Evolutionary conservation across 2,329 filamentous ascomycete genomes (phyloP), one percentile per base, ranked within the genome.

Genomic region (Emmonsiellopsis sp.): DNA sequence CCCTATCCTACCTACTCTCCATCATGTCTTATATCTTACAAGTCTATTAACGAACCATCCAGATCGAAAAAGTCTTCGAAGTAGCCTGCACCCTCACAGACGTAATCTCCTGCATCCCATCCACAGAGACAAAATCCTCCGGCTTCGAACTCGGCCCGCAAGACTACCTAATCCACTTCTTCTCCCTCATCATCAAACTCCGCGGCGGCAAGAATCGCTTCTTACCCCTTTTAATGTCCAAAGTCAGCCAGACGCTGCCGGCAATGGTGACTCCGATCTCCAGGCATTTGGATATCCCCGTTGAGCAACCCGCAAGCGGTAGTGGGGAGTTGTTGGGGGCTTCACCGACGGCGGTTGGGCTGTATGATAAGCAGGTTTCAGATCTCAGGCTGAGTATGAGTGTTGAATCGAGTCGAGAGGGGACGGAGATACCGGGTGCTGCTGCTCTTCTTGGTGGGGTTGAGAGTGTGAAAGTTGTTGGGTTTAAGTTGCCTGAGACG

Each of bases 41-140:
- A n/a, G 35, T 38, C 35, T 7, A 35, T 9, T 49, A 42, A 41
- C 30, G 20, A 26, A 8, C 1, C 5, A 26, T 31, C 0, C 60
- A 85, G 81, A 82, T 93, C 56, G 87, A 91, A 65, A 92, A 92
- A 65, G 72, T 95, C 10, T 81, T 93, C 61, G 86, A 91, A 59
- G 80, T 91, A 37, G 83, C 87, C 10, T 86, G 80, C 66, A 83
- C 84, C 13, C 75, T 93, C 57, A 85, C 80, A 7, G 86, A 92
- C 58, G 83, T 88, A 20, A 81, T 95, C 53, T 78, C 84, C 7
- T 80, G 76, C 61, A 77, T 81, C 4, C 77, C 78, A 1, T 76
- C 84, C 50, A 81, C 84, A 49, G 80, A 82, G 1, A 71, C 80
- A 0, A 78, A 81, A 2, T 74, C 80, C 2, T 78, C 81, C 40